A percentile compares a stretch with the other conserved stretches of the same genome.
Conservation (phyloP, 139 green algal species). For the Chlorella sp. region DNA sequence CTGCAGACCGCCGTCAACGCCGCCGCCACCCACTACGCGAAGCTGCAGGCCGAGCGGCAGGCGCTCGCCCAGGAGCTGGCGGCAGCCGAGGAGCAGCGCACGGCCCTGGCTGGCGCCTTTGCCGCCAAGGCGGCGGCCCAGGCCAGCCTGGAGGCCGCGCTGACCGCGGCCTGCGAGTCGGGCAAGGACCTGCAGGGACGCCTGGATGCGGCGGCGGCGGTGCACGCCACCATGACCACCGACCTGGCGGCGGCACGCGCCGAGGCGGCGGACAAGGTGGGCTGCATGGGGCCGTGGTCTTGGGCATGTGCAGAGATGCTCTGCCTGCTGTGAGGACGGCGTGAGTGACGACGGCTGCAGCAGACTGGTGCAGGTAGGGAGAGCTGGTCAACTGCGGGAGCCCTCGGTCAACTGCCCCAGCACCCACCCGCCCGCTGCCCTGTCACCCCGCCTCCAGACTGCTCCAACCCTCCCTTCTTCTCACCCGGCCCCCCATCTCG, state of each 20-base stretch:
- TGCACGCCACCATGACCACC: background rate
- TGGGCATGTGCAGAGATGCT: no score
- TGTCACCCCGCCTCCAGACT: background rate
- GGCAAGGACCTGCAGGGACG: conserved; percentile 3
- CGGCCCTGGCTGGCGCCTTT: conserved; percentile 1
- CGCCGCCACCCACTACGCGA: background rate
- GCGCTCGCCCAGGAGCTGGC: background rate
- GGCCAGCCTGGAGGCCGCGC: background rate
- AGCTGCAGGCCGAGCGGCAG: background rate
- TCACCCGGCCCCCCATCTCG: background rate
- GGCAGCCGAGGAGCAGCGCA: conserved; percentile 1
- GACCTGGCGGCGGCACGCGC: background rate
- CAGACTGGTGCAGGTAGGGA: no score
- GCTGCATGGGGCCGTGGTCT: no score
- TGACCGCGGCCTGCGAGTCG: background rate
- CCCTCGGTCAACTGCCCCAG: no score
- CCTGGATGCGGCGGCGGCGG: background rate
- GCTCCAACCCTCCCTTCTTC: no score
- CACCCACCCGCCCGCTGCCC: background rate
- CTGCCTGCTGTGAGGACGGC: no score
- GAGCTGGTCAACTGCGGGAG: no score
- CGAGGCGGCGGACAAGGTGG: background rate
- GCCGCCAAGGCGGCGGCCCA: background rate
- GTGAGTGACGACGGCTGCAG: no score
- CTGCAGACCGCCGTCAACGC: background rate